Evolutionary conservation across 1,284 basidiomycete genomes (phyloP).

Genomic region (Heterobasidion irregulare): DNA sequence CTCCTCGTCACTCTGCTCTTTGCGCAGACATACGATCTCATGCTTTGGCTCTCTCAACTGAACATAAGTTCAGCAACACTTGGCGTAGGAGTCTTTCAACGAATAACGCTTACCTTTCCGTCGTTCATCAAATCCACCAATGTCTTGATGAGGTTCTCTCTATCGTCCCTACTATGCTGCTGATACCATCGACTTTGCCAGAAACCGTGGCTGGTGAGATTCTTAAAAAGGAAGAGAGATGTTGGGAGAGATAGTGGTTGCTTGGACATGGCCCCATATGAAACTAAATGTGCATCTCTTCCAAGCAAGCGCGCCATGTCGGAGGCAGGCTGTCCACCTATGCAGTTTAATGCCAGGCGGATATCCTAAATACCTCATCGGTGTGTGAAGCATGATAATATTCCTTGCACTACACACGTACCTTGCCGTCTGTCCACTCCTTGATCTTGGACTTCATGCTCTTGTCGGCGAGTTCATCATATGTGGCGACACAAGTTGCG

Average conservation of each 20-base stretch:
- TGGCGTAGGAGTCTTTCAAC: neutral
- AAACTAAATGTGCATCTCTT: slow-evolving; percentile 62
- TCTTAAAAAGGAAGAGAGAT: slow-evolving; percentile 76
- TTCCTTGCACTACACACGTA: slow-evolving; percentile 6
- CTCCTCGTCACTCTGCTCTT: slow-evolving; percentile 40
- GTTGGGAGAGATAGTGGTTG: slow-evolving; percentile 72
- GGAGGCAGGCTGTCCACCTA: slow-evolving; percentile 64
- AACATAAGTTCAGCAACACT: neutral
- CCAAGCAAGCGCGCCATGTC: slow-evolving; percentile 62
- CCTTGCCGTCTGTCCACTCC: slow-evolving; percentile 54
- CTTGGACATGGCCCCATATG: slow-evolving; percentile 87
- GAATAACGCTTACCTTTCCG: slow-evolving; percentile 38
- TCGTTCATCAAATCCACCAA: slow-evolving; percentile 43
- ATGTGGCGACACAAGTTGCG: slow-evolving; percentile 67
- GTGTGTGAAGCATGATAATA: neutral
- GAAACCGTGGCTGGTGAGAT: slow-evolving; percentile 63
- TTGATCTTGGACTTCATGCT: slow-evolving; percentile 35
- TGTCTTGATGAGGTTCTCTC: slow-evolving; percentile 35
- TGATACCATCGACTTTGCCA: slow-evolving; percentile 74
- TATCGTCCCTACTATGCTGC: slow-evolving; percentile 30
- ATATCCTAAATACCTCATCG: slow-evolving; percentile 31
- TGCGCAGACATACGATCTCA: slow-evolving; percentile 50
- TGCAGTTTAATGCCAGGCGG: slow-evolving; percentile 71
- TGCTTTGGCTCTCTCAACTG: slow-evolving; percentile 62
- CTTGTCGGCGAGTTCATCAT: slow-evolving; percentile 60